A percentile compares a stretch with the other conserved stretches of the same genome.
These are phyloP conservation scores for Jamesozyma hellenica DNA, from an alignment of 805 yeast genomes.

Conservation along the genomic window DNA sequence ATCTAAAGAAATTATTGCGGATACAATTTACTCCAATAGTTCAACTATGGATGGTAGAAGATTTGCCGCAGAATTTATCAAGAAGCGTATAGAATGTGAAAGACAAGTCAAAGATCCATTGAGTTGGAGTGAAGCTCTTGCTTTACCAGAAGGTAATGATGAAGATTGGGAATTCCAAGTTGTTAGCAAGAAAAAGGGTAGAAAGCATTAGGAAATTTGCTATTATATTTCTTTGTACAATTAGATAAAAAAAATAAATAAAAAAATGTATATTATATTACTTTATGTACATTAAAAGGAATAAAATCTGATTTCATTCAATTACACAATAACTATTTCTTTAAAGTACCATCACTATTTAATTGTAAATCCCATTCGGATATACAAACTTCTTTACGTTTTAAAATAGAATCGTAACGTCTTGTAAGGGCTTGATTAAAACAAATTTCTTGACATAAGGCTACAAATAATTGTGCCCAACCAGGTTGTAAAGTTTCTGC, in stretches of 20 bases:
- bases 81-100: conserved; percentile 67
- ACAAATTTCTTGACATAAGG: conserved; percentile 78
- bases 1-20: conserved; percentile 78
- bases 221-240: not conserved
- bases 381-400: conserved; percentile 30
- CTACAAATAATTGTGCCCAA: conserved; percentile 71
- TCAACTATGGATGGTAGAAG: conserved; percentile 90
- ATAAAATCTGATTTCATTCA: too few species aligned
- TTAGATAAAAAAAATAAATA: too few species aligned
- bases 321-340: too few species aligned
- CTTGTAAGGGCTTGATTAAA: conserved; percentile 85
- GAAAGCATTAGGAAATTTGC: conserved; percentile 27
- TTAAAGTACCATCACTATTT: conserved; percentile 23
- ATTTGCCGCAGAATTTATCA: conserved; percentile 82
- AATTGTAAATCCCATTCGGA: conserved; percentile 26
- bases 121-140: conserved; percentile 67
- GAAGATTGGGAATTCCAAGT: conserved; percentile 60
- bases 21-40: conserved; percentile 80
- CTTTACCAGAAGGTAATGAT: conserved; percentile 33
- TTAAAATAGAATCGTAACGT: conserved; percentile 39
- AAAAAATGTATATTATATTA: not conserved
- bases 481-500: conserved; percentile 65
- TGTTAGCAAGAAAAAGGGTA: conserved; percentile 51
- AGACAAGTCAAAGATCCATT: conserved; percentile 38
- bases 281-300: too few species aligned